These are phyloP conservation scores for Saccharum hybrid DNA, from an alignment of 202 grass and related monocot species.

Conservation along the genomic window DNA sequence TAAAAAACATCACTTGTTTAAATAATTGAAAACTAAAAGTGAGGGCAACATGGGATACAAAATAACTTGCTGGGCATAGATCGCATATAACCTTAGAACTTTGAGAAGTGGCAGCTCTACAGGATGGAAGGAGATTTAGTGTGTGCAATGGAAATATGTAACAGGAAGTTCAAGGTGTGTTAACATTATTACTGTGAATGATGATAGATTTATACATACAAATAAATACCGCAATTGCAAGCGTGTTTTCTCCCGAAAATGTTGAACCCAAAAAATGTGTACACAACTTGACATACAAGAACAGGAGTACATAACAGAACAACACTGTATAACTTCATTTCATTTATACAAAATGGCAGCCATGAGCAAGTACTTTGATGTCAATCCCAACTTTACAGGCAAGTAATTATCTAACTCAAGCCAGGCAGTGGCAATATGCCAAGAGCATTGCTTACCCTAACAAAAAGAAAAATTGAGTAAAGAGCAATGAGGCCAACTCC, in stretches of 20 bases:
- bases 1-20: not conserved
- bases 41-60: not conserved
- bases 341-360: not conserved
- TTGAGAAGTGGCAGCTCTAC: not conserved
- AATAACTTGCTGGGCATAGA: not conserved
- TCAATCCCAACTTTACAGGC: not conserved
- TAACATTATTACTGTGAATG: not conserved
- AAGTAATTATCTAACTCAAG: conserved; percentile 34
- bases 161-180: not conserved
- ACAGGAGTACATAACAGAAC: not conserved
- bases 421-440: conserved; percentile 73
- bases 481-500: conserved; percentile 86
- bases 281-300: not conserved
- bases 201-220: not conserved
- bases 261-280: not conserved
- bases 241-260: not conserved
- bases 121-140: not conserved
- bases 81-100: not conserved
- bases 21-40: not conserved
- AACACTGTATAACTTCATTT: not conserved
- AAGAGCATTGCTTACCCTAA: conserved; percentile 76
- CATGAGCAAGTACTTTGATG: not conserved
- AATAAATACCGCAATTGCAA: not conserved
- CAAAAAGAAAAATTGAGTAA: conserved; percentile 79
- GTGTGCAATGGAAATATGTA: not conserved